These are phyloP conservation scores for Saccharomycopsis fodiens DNA, from an alignment of 805 yeast species.

Conservation along the genomic window DNA sequence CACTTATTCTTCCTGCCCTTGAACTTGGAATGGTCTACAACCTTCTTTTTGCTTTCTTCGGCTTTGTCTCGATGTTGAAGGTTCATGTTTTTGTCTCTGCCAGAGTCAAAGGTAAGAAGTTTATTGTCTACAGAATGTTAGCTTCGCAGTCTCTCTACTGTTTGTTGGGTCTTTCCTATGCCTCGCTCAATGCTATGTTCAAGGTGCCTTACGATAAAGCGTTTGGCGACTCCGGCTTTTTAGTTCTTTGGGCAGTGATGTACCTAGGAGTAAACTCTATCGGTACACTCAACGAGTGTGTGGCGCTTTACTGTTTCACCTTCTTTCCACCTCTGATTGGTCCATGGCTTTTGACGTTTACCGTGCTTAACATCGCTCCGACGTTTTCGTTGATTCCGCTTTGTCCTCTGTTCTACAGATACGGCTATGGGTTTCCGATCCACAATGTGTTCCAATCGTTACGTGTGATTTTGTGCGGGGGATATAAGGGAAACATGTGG, in stretches of 20 bases:
- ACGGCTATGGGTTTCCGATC: constrained; percentile 64
- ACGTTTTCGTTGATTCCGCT: constrained; percentile 60
- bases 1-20: constrained; percentile 53
- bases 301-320: constrained; percentile 44
- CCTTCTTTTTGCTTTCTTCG: constrained; percentile 67
- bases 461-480: constrained; percentile 49
- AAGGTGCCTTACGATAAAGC: constrained; percentile 51
- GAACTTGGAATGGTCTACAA: constrained; percentile 72
- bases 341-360: constrained; percentile 67
- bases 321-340: constrained; percentile 58
- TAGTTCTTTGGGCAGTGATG: constrained; percentile 65
- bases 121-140: constrained; percentile 44
- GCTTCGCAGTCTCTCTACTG: constrained; percentile 47
- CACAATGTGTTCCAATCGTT: constrained; percentile 56
- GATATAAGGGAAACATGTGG: constrained; percentile 52
- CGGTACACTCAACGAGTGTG: constrained; percentile 67
- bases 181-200: constrained; percentile 58
- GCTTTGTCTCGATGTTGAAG: constrained; percentile 49
- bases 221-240: constrained; percentile 64
- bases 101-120: constrained; percentile 36
- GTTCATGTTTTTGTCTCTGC: constrained; percentile 44
- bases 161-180: constrained; percentile 48
- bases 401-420: constrained; percentile 39
- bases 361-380: constrained; percentile 59
- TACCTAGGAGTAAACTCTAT: constrained; percentile 67